Percentiles rank a stretch among this genome's conserved stretches.
phyloP scores from a whole-genome alignment of 139 green algal species.

The Volvox africanus region DNA sequence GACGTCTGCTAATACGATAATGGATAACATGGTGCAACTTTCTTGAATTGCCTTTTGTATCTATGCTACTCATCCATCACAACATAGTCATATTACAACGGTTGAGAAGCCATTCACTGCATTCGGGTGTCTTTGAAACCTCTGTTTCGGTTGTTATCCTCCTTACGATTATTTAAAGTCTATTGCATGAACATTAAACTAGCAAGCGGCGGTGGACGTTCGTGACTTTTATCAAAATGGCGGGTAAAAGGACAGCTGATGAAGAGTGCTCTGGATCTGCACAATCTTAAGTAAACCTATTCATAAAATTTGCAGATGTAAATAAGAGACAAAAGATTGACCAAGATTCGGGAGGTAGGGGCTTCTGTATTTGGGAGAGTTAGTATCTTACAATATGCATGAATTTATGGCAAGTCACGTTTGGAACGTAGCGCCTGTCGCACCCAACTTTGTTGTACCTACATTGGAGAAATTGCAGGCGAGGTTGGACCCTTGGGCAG shows the following conservation, averaged over 20 bases:
- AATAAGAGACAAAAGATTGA: conserved; percentile 15
- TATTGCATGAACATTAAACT: too few species aligned
- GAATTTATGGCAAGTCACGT: not conserved
- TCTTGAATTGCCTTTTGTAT: too few species aligned
- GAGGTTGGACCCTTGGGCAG: not conserved
- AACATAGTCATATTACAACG: too few species aligned
- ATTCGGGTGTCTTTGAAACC: too few species aligned
- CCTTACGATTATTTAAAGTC: too few species aligned
- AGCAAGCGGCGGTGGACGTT: too few species aligned
- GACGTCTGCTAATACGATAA: too few species aligned
- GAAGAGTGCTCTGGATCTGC: not conserved
- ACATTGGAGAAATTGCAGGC: not conserved
- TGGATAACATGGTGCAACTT: too few species aligned
- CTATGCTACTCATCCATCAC: too few species aligned
- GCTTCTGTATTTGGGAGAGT: not conserved
- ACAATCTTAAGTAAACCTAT: not conserved
- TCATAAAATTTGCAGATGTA: not conserved
- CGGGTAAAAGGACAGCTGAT: conserved; percentile 17
- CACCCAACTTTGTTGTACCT: not conserved
- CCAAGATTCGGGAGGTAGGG: conserved; percentile 15
- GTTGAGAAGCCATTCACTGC: too few species aligned
- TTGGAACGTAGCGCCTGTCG: not conserved
- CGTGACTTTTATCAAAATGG: not conserved
- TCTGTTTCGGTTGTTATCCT: too few species aligned
- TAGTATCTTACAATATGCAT: not conserved